phyloP scores from a whole-genome alignment of 768 basidiomycete species.

The Psilocybe subaeruginosa region DNA sequence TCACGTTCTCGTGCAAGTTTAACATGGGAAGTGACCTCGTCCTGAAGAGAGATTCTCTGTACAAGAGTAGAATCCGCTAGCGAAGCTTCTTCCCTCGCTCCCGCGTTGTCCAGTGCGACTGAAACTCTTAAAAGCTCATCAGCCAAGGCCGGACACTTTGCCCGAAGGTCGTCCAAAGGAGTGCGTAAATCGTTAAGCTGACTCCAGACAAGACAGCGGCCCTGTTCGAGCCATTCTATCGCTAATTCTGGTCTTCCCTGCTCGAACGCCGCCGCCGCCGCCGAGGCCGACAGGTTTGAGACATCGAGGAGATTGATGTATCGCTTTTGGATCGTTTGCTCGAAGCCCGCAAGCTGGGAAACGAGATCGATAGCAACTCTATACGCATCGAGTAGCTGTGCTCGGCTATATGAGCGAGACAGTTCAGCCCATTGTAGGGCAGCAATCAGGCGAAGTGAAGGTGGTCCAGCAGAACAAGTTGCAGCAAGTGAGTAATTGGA shows the following conservation, averaged over 20 bases:
- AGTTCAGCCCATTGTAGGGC: slow-evolving; percentile 7
- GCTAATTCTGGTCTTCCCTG: slow-evolving; percentile 3
- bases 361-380: slow-evolving; percentile 17
- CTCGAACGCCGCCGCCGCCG: slow-evolving; percentile 11
- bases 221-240: slow-evolving; percentile 22
- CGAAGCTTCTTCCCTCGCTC: not conserved
- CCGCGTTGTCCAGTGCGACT: not conserved
- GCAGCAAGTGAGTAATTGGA: slow-evolving; percentile 1
- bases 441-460: slow-evolving; percentile 3
- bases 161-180: slow-evolving; percentile 12
- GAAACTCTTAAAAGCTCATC: not conserved
- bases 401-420: not conserved
- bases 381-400: slow-evolving; percentile 15
- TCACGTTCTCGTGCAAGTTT: not conserved
- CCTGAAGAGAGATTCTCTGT: not conserved
- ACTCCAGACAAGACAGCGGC: slow-evolving; percentile 19
- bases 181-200: slow-evolving; percentile 15
- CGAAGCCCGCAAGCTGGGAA: slow-evolving; percentile 19
- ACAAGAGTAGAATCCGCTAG: not conserved
- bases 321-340: slow-evolving; percentile 15
- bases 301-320: slow-evolving; percentile 5
- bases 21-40: not conserved
- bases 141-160: not conserved
- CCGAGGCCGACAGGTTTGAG: not conserved
- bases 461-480: not conserved